Evolutionary conservation across 192 early-diverging fungal genomes (phyloP).

Genomic region (Borealophlyctis nickersoniae): DNA sequence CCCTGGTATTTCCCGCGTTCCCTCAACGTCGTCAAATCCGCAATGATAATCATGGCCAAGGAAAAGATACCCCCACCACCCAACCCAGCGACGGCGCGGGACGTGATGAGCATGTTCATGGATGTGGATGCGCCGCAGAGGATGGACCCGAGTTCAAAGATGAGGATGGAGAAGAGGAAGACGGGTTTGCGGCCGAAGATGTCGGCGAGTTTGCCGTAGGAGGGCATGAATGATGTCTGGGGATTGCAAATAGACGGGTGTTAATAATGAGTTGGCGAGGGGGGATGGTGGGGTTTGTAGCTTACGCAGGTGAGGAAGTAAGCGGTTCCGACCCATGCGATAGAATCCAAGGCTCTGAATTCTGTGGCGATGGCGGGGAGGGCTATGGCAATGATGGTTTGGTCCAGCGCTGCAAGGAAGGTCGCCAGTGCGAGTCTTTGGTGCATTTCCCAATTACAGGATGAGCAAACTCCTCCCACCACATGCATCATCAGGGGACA

Average conservation of each 20-base stretch:
- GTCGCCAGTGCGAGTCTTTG: conserved; percentile 31
- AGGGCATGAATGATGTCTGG: conserved; percentile 64
- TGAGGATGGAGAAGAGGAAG: conserved; percentile 63
- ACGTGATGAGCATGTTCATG: conserved; percentile 62
- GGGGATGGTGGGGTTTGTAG: too few relatives aligned
- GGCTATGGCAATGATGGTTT: conserved; percentile 43
- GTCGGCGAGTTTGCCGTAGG: conserved; percentile 81
- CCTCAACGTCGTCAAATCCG: conserved; percentile 66
- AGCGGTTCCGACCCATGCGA: conserved; percentile 43
- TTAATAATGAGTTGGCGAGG: neutral
- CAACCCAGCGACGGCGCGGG: conserved; percentile 73
- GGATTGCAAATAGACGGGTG: neutral
- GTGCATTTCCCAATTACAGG: too few relatives aligned
- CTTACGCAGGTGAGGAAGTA: conserved; percentile 43
- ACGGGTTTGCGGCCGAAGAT: conserved; percentile 81
- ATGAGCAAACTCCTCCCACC: too few relatives aligned
- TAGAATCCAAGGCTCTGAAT: conserved; percentile 28
- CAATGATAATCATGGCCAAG: conserved; percentile 78
- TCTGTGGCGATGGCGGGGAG: conserved; percentile 32
- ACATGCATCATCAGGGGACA: too few relatives aligned
- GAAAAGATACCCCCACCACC: conserved; percentile 75
- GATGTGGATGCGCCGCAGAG: conserved; percentile 69
- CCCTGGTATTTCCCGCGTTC: conserved; percentile 79
- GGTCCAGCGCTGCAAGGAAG: conserved; percentile 43
- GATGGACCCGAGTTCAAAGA: conserved; percentile 76